Evolutionary conservation across 2,329 filamentous ascomycete species (phyloP).

Genomic region (Drechslerella stenobrocha): DNA sequence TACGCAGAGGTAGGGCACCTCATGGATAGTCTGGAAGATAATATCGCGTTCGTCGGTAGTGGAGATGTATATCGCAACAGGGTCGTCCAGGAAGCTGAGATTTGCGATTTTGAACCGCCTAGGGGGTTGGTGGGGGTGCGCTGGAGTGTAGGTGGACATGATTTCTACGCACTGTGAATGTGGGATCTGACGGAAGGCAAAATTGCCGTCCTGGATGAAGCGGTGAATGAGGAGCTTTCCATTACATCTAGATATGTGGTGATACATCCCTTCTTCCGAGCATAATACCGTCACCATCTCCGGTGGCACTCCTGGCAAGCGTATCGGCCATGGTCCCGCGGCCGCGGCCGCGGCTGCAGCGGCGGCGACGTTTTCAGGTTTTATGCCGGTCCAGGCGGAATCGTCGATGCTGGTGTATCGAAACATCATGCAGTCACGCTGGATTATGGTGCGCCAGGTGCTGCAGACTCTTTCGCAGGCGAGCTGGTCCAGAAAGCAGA

Average conservation of each 20-base stretch:
- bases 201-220: constrained; percentile 41
- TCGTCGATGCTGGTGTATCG: constrained; percentile 35
- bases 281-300: no score
- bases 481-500: constrained; percentile 28
- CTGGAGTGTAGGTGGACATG: constrained; percentile 38
- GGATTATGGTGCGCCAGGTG: constrained; percentile 40
- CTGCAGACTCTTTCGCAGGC: constrained; percentile 36
- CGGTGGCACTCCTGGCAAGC: no score
- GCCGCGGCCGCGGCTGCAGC: no score
- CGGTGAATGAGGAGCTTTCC: constrained; percentile 29
- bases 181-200: constrained; percentile 42
- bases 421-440: constrained; percentile 27
- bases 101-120: constrained; percentile 41
- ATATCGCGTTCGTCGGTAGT: constrained; percentile 5
- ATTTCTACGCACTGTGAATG: constrained; percentile 15
- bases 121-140: constrained; percentile 4
- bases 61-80: constrained; percentile 28
- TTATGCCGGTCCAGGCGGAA: constrained; percentile 19
- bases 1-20: constrained; percentile 17
- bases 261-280: no score
- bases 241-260: no score
- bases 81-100: constrained; percentile 38
- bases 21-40: no score
- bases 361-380: neutral
- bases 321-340: no score